Evolutionary conservation across 1,284 basidiomycete species (phyloP), one percentile per base, ranked within the genome.

Genomic region (Trichosporon sp.): DNA sequence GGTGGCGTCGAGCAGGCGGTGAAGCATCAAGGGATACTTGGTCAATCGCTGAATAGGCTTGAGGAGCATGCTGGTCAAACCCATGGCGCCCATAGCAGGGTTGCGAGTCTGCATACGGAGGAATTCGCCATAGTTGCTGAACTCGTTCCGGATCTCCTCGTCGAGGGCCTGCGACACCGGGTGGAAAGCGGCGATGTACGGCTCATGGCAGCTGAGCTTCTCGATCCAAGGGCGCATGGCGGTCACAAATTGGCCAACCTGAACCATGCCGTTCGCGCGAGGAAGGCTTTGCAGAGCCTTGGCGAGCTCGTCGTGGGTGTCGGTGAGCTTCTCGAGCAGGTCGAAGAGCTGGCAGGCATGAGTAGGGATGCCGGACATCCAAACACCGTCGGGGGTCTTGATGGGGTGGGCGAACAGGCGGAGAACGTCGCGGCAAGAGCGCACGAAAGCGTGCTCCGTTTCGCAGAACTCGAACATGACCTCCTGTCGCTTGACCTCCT

Each of bases 121-220:
- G 80, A 95, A 96, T 78, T 92, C 91, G 1, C 91, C 92, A 83
- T 96, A 92, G 69, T 92, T 90, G 76, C 85, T 89, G 18, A 83
- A 79, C 18, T 81, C 78, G 71, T 90, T 87, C 11, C 83, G 80
- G n/a, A 88, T 79, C 73, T 89, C 83, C 35, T 83, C 80, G 64
- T 87, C 86, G 42, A 93, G 87, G 66, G 86, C 76, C 7, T 85
- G 81, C 1, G 86, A 85, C 0, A 90, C 87, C 29, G 86, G 85
- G 65, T 90, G 89, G 60, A 94, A 86, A 62, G 88, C 86, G 15
- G 91, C 88, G 3, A 96, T 83, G 80, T 95, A 96, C 12, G 91
- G 90, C 79, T 93, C 92, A 77, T 96, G 92, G 3, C 91, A 86
- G 77, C 93, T 90, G 44, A 95, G 82, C 62, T 85, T 86, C 0